A percentile compares a stretch with the other conserved stretches of the same genome.
phyloP scores from a whole-genome alignment of 1,284 basidiomycete genomes.

The Peniophora sp. region DNA sequence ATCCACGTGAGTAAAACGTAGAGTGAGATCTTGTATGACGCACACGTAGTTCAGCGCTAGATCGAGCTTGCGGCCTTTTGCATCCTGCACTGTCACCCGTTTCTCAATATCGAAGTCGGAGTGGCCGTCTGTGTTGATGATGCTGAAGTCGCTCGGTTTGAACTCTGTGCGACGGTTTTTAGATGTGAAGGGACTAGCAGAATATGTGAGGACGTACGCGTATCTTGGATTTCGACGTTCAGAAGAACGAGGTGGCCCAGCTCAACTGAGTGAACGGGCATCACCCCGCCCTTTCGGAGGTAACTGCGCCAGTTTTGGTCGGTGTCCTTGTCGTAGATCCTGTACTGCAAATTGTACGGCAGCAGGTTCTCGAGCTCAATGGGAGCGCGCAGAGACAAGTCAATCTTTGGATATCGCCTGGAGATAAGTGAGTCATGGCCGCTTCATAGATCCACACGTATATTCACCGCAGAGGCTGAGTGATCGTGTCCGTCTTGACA shows the following conservation, averaged over 20 bases:
- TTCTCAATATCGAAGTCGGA: slow-evolving; percentile 87
- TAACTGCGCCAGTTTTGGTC: slow-evolving; percentile 92
- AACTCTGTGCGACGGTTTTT: slow-evolving; percentile 45
- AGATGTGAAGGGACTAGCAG: neutral
- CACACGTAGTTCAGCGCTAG: slow-evolving; percentile 87
- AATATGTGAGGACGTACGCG: slow-evolving; percentile 38
- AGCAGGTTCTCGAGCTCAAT: slow-evolving; percentile 95
- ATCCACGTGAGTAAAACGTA: slow-evolving; percentile 1
- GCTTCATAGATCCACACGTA: too few species aligned
- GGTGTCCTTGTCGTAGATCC: slow-evolving; percentile 93
- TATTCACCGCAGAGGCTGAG: slow-evolving; percentile 50
- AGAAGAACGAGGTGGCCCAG: slow-evolving; percentile 90
- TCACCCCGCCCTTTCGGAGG: slow-evolving; percentile 87
- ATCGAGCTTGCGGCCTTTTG: slow-evolving; percentile 72
- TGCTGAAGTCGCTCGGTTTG: slow-evolving; percentile 96
- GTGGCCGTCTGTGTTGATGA: slow-evolving; percentile 91
- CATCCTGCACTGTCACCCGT: slow-evolving; percentile 68
- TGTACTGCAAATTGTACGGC: slow-evolving; percentile 93
- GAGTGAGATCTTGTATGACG: slow-evolving; percentile 15
- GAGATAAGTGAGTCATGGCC: slow-evolving; percentile 5
- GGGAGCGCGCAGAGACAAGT: slow-evolving; percentile 86
- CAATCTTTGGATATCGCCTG: slow-evolving; percentile 82
- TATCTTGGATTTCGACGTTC: slow-evolving; percentile 87
- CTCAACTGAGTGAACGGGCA: slow-evolving; percentile 96
- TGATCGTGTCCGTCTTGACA: slow-evolving; percentile 73